Conservation (phyloP, 164 flowering plant species). For the Buxus sempervirens region DNA sequence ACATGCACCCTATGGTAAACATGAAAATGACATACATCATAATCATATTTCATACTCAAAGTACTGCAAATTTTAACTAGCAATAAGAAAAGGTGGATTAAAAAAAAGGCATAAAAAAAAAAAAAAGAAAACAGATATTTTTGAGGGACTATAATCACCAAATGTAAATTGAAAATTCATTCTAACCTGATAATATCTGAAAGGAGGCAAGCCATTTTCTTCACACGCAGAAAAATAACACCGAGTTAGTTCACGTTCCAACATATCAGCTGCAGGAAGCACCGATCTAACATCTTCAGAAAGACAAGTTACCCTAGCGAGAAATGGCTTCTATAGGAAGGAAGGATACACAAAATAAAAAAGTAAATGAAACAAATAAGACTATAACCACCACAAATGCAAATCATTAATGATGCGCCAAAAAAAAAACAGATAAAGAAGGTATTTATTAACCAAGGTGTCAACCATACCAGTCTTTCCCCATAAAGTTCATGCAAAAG, state of each 20-base stretch:
- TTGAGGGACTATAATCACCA: too few relatives aligned
- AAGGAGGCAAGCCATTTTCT: conserved; percentile 21
- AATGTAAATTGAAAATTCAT: too few relatives aligned
- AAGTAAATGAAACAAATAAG: conserved; percentile 1
- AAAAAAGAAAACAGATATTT: too few relatives aligned
- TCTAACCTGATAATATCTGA: neutral
- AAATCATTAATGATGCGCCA: conserved; percentile 1
- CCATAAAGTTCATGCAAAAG: conserved; percentile 59
- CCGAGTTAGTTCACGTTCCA: conserved; percentile 46
- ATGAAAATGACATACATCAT: neutral
- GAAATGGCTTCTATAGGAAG: conserved; percentile 57
- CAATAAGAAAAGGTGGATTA: neutral
- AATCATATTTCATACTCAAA: neutral
- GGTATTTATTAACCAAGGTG: neutral
- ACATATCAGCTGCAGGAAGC: conserved; percentile 63
- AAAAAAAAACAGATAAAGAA: conserved; percentile 6
- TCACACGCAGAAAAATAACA: conserved; percentile 35
- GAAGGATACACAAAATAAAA: conserved; percentile 15
- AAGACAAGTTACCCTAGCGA: conserved; percentile 46
- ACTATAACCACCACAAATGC: neutral
- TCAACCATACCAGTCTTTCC: conserved; percentile 60
- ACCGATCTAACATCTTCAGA: conserved; percentile 64
- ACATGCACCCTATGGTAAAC: neutral
- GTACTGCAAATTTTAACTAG: neutral
- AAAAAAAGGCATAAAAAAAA: neutral